Base-by-base conservation (phyloP, 116 monocot species). In the Phalaenopsis hybrid region DNA sequence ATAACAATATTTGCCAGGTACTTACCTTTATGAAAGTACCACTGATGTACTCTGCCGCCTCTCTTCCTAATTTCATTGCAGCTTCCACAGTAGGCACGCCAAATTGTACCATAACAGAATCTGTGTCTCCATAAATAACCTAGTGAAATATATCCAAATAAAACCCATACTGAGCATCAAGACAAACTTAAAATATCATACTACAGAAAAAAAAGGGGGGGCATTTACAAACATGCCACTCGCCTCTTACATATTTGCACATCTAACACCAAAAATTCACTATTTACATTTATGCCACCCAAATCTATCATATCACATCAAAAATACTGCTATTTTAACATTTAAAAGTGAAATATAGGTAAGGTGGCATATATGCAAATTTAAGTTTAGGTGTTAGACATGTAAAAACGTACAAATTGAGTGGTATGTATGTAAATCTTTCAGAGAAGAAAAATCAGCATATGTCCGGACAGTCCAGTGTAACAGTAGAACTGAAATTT, bases 101-200 rank as follows among this genome's bases (percentile, higher is more conserved):
- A 88, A 99, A 99, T 88, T 95, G 95, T 55, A 99, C 99, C 99
- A 99, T 99, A 37, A 99, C 99, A 79, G 99, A 99, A 84, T 99
- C 99, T 15, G 99, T 99, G 73, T 99, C 99, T 84, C 99, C 99
- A 86, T 99, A 99, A 48, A 99, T 81, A 69, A 99, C 89, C 95
- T 99, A 86, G 81, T n/a, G 79, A 20, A 76, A 80, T 79, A 25
- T 12, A 80, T 68, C 18, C 68, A 21, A 23, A 46, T 75, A 75
- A 2, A 45, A 44, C 41, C 75, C 28, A 20, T 44, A 75, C 41
- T 75, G 75, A 72, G 37, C 28, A 75, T 44, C 41, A 13, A 75
- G 28, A 75, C 13, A 44, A 6, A 75, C 9, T 45, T 44, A 45
- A 73, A 17, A 75, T 75, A 45, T 21, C 1, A n/a, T 75, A 21